These are phyloP conservation scores for Sphaceloma murrayae DNA, from an alignment of 2,329 filamentous ascomycete genomes.

Conservation along the genomic window DNA sequence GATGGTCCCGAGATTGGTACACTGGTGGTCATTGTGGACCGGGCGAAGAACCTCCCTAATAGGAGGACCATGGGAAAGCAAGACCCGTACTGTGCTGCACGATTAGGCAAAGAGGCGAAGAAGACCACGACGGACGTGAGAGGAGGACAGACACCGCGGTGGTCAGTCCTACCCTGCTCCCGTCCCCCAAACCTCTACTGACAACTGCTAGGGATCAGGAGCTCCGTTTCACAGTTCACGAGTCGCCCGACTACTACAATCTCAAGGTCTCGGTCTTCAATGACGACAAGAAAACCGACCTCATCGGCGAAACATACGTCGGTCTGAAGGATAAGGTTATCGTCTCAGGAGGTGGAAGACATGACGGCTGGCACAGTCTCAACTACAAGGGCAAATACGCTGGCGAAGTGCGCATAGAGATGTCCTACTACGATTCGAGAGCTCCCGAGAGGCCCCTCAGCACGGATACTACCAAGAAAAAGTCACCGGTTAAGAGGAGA, in stretches of 20 bases:
- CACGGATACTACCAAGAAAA: constrained; percentile 40
- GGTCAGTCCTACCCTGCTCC: constrained; percentile 49
- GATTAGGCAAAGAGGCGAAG: constrained; percentile 91
- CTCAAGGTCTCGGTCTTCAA: constrained; percentile 95
- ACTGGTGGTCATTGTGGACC: constrained; percentile 81
- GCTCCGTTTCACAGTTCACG: constrained; percentile 88
- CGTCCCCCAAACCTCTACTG: constrained; percentile 5
- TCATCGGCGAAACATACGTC: constrained; percentile 92
- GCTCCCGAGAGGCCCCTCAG: constrained; percentile 38
- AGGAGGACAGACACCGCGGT: constrained; percentile 90
- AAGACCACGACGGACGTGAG: constrained; percentile 91
- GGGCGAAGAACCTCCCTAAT: constrained; percentile 95
- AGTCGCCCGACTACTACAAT: constrained; percentile 91
- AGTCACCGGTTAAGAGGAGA: constrained; percentile 64
- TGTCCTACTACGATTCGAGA: constrained; percentile 89
- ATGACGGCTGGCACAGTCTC: constrained; percentile 82
- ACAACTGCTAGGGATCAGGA: constrained; percentile 73
- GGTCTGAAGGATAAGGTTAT: constrained; percentile 66
- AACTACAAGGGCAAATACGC: constrained; percentile 90
- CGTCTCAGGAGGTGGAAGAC: constrained; percentile 79
- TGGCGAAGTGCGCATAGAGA: constrained; percentile 85
- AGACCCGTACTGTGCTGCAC: constrained; percentile 90
- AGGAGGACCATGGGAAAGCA: constrained; percentile 97
- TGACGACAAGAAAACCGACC: constrained; percentile 93
- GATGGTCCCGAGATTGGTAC: constrained; percentile 92